Evolutionary conservation across 768 basidiomycete genomes (phyloP), one percentile per base, ranked within the genome.

Genomic region (Bullera alba): DNA sequence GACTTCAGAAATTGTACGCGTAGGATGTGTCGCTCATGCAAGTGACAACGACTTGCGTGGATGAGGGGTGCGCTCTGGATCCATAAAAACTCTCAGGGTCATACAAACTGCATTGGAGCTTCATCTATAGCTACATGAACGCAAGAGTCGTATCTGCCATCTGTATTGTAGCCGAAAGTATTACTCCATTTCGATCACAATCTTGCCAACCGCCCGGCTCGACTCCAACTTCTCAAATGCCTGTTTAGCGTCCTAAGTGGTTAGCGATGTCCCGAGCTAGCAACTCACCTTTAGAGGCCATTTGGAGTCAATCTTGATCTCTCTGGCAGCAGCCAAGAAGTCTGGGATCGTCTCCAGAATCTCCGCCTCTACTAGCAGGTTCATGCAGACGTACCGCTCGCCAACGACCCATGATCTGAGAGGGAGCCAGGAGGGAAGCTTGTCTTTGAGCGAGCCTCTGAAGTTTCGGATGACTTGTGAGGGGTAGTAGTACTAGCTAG

Each of bases 171-270:
- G n/a, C n/a, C n/a, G n/a, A n/a, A n/a, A n/a, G n/a, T n/a, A n/a
- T n/a, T 34, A 34, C 32, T 34, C 32, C 5, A 57, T 35, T n/a
- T 65, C 41, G 10, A 86, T 77, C 2, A 85, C 76, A 2, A 87
- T 77, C 64, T 86, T 86, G 0, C 86, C 86, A 3, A 75, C 78
- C 1, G 82, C 80, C 17, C 79, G 75, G 4, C 74, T 69, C 0
- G 79, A 77, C 77, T 81, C 74, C 6, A 83, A 63, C 44, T 77
- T 75, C 12, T 83, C 81, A 60, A 83, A 87, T 0, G 84, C 86
- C 50, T 79, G 71, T 46, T 79, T 64, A 2, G 70, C 79, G 4
- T 84, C 80, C 28, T 79, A 34, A 7, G n/a, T 17, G 27, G 21
- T 4, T 17, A 17, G 32, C 22, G 4, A 4, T 15, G 1, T n/a